Conservation (phyloP, 768 basidiomycete genomes). For the Saitozyma sp. region DNA sequence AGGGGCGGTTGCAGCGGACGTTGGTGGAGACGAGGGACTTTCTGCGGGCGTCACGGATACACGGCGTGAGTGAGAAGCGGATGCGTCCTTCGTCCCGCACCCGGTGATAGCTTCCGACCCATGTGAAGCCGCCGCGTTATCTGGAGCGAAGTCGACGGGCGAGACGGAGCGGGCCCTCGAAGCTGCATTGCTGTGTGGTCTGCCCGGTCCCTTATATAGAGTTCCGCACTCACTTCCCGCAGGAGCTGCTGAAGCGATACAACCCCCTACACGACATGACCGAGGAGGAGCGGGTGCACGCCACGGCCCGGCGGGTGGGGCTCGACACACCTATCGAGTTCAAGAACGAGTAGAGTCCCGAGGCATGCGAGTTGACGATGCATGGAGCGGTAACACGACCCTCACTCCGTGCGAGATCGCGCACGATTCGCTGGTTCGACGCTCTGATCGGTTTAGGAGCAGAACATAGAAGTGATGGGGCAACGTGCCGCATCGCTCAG, state of each 20-base stretch:
- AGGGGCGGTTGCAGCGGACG: slow-evolving; percentile 14
- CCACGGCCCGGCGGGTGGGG: slow-evolving; percentile 83
- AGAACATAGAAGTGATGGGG: no score
- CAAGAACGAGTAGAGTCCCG: slow-evolving; percentile 1
- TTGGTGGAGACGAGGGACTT: slow-evolving; percentile 56
- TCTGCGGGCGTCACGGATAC: slow-evolving; percentile 68
- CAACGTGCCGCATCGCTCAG: no score
- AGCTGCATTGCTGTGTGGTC: no score
- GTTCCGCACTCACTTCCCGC: neutral
- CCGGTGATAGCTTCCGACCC: neutral
- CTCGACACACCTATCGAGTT: slow-evolving; percentile 70
- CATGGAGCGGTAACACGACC: no score
- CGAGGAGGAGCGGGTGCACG: slow-evolving; percentile 73
- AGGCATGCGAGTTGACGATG: no score
- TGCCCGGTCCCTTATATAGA: neutral
- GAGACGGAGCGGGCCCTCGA: no score
- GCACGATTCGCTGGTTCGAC: no score
- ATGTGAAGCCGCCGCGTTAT: neutral
- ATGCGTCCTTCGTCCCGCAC: no score
- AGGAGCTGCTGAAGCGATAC: slow-evolving; percentile 81
- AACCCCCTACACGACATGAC: slow-evolving; percentile 81
- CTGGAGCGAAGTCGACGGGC: slow-evolving; percentile 1
- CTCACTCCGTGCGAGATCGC: no score
- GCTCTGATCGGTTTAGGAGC: no score
- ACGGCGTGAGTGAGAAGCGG: slow-evolving; percentile 63